Evolutionary conservation across 371 early-diverging fungal genomes (phyloP), one percentile per base, ranked within the genome.

Genomic region (Mortierella sp.): DNA sequence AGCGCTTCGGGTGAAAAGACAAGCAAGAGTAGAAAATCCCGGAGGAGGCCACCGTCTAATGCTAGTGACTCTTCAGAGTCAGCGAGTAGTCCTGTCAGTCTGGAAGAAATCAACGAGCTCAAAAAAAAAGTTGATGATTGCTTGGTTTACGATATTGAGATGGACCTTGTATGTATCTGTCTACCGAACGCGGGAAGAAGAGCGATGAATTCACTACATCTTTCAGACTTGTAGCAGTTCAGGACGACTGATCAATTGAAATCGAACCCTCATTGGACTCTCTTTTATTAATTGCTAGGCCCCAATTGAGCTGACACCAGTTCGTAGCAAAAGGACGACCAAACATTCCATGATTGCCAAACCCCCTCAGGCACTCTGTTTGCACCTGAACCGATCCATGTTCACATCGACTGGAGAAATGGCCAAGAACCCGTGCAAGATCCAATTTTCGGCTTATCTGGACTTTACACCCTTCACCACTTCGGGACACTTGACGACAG

Each of bases 341-440:
- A 89, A 89, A 70, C 87, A 89, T 37, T 85, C 81, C n/a, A 87
- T 88, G 87, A 72, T 89, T 43, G 89, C 89, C 12, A 87, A 87
- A 70, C 83, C 85, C 5, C 88, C 89, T 4, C 84, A 84, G 47
- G 77, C 83, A 0, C 79, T 94, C 0, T 90, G 90, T 65, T 81
- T 94, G 9, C 93, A 93, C 68, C 84, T 94, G 68, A 89, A 91
- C 57, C 87, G 93, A 29, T 91, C 92, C 2, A 85, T 92, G 21
- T 90, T 85, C 70, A 79, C 86, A 12, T 73, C 88, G 0, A 84
- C 85, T 1, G 93, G 94, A 16, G 84, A 84, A 9, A 77, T 87
- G 2, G 83, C 84, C 70, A 94, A 93, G 81, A 92, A 93, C 73
- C 82, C 83, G 12, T 87, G 90, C 64, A 85, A 83, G 26, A 82